These are phyloP conservation scores for Rhodofomes roseus DNA, from an alignment of 1,284 basidiomycete genomes.

Conservation along the genomic window DNA sequence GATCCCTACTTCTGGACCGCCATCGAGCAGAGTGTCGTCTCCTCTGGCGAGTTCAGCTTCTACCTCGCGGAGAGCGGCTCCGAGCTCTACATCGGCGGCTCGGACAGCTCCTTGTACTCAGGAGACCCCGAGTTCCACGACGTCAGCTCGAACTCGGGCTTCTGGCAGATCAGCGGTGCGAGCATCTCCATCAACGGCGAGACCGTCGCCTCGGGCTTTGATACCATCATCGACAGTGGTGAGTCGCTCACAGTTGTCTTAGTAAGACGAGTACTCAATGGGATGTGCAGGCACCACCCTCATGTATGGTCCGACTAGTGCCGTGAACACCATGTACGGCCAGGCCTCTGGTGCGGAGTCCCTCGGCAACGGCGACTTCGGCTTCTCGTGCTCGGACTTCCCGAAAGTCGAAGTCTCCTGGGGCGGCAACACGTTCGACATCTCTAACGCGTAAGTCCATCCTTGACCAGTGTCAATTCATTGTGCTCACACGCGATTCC, in stretches of 20 bases:
- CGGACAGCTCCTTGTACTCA: constrained; percentile 35
- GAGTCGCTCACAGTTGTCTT: not conserved
- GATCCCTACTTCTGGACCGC: constrained; percentile 45
- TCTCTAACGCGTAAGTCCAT: constrained; percentile 21
- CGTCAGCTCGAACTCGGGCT: constrained; percentile 14
- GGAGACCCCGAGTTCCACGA: constrained; percentile 26
- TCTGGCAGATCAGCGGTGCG: constrained; percentile 39
- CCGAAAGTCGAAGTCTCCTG: constrained; percentile 37
- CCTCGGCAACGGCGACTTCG: constrained; percentile 32
- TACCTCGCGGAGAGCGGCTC: constrained; percentile 41
- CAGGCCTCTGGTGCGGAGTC: constrained; percentile 36
- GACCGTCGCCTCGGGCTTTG: constrained; percentile 21
- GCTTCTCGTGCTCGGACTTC: constrained; percentile 36
- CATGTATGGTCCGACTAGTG: constrained; percentile 41
- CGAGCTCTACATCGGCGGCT: constrained; percentile 58
- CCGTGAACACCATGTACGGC: constrained; percentile 39
- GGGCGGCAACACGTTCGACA: constrained; percentile 34
- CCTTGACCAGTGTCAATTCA: not conserved
- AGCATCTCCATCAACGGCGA: constrained; percentile 27
- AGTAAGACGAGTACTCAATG: constrained; percentile 18
- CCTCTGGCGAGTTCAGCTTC: constrained; percentile 48
- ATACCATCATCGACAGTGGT: constrained; percentile 24
- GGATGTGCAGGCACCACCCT: constrained; percentile 41
- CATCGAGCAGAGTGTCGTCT: constrained; percentile 32
- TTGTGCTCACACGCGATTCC: not conserved